Evolutionary conservation across 1,139 yeast genomes (phyloP).

Genomic region (Protomyces inouyei): DNA sequence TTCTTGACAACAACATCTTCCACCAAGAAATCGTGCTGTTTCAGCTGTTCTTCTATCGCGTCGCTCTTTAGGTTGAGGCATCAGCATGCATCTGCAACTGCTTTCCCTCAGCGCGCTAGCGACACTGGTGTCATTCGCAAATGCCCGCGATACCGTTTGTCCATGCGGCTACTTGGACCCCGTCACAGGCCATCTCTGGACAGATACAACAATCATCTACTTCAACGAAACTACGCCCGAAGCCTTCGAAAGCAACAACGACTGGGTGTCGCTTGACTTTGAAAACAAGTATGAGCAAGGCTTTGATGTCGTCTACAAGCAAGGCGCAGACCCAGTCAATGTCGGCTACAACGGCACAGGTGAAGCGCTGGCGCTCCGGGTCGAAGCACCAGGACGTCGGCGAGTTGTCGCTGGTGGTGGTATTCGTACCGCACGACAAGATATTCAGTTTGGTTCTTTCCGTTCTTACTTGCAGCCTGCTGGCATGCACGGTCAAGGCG

Average conservation of each 20-base stretch:
- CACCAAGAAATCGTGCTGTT: no score
- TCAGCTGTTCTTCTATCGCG: no score
- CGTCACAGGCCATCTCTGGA: constrained; percentile 17
- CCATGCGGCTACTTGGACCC: constrained; percentile 25
- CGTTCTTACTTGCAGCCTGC: constrained; percentile 18
- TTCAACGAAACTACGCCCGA: constrained; percentile 22
- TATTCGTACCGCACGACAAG: constrained; percentile 23
- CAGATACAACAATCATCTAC: constrained; percentile 21
- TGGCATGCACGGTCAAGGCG: not conserved
- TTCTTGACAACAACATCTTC: no score
- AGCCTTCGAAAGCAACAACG: not conserved
- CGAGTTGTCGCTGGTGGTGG: constrained; percentile 22
- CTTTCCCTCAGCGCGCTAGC: not conserved
- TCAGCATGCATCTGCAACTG: not conserved
- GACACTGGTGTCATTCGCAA: not conserved
- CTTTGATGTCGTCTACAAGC: constrained; percentile 6
- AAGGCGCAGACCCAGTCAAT: constrained; percentile 7
- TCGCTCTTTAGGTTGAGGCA: not conserved
- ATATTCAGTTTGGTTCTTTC: constrained; percentile 23
- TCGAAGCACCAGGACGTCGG: constrained; percentile 6
- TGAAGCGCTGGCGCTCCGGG: constrained; percentile 7
- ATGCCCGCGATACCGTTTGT: constrained; percentile 16
- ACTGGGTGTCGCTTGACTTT: constrained; percentile 10
- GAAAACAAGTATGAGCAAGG: constrained; percentile 13
- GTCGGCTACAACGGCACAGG: constrained; percentile 6